Percentiles rank a stretch among this genome's conserved stretches.
phyloP scores from a whole-genome alignment of 192 early-diverging fungal species.

The Linnemannia hyalina region DNA sequence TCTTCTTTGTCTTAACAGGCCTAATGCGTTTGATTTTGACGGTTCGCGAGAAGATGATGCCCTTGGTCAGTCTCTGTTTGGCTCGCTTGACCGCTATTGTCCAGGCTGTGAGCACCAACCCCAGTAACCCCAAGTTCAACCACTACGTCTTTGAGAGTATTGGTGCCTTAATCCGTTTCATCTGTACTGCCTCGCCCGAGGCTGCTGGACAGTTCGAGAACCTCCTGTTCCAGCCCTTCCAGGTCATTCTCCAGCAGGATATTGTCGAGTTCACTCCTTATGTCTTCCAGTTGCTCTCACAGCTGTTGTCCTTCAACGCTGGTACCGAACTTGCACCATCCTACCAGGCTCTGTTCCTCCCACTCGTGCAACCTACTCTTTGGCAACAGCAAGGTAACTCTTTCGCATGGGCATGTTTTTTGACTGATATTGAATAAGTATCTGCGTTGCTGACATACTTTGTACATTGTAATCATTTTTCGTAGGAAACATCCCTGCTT shows the following conservation, averaged over 20 bases:
- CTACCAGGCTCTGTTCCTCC: constrained; percentile 81
- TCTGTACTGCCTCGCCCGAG: constrained; percentile 77
- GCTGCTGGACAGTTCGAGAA: constrained; percentile 87
- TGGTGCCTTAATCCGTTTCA: constrained; percentile 88
- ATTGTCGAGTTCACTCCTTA: constrained; percentile 95
- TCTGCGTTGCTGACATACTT: neutral
- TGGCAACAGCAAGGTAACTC: constrained; percentile 85
- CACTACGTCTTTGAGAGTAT: constrained; percentile 97
- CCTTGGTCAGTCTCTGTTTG: constrained; percentile 80
- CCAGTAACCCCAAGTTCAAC: constrained; percentile 97
- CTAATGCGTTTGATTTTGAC: constrained; percentile 90
- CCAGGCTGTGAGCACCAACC: constrained; percentile 90
- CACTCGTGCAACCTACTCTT: constrained; percentile 85
- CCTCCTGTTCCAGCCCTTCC: constrained; percentile 90
- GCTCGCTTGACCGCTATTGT: constrained; percentile 83
- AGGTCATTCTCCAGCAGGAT: constrained; percentile 86
- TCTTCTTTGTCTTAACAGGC: constrained; percentile 53
- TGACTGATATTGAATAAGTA: neutral
- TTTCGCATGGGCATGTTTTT: too few relatives aligned
- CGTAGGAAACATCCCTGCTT: constrained; percentile 92
- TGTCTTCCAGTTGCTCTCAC: constrained; percentile 95
- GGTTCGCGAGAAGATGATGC: constrained; percentile 78
- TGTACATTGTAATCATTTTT: neutral
- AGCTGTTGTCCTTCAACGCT: constrained; percentile 85
- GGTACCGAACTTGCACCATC: constrained; percentile 72